Evolutionary conservation across 257 asterid genomes (phyloP), one percentile per base, ranked within the genome.

Genomic region (Apocynum venetum): DNA sequence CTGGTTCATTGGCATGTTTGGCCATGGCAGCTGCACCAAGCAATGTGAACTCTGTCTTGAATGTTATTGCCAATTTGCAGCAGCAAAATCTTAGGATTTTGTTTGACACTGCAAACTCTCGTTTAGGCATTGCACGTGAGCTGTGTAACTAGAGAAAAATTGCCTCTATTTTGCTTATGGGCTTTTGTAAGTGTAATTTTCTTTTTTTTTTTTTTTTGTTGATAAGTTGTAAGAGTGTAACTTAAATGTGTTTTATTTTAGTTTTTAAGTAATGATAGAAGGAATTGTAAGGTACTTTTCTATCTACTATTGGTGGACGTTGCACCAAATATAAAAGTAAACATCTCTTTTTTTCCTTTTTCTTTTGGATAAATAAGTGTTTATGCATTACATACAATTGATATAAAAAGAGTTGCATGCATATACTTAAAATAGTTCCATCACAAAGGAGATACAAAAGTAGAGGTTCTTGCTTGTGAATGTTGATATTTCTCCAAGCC

Each of bases 1-100:
- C 92, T 3, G 93, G 96, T n/a, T 82, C 92, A 15, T 66, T 91
- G 81, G 94, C 93, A 47, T 93, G 98, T 72, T 79, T 93, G 87
- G 91, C 98, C 0, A 91, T 93, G 96, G 98, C 97, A 0, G 90
- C 95, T 4, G 90, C 92, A 0, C 96, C 98, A 2, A 78, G 71
- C 61, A 89, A 89, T 68, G 87, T 88, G 80, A 86, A 93, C 89
- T 89, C 97, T 0, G 90, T 83, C 73, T 82, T 93, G 78, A 93
- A 91, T 73, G 91, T 91, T 4, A 88, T 93, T 41, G 98, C 97
- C 81, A 91, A 90, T 87, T 85, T 91, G 89, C 97, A 93, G 96
- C 98, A 93, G 77, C 98, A 93, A 80, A 93, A 93, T 53, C 86
- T 90, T 15, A 88, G 97, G 91, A 89, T 93, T 55, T 14, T 93